Conservation (phyloP, 345 rosid species). For the Eucalyptus sideroxylon region DNA sequence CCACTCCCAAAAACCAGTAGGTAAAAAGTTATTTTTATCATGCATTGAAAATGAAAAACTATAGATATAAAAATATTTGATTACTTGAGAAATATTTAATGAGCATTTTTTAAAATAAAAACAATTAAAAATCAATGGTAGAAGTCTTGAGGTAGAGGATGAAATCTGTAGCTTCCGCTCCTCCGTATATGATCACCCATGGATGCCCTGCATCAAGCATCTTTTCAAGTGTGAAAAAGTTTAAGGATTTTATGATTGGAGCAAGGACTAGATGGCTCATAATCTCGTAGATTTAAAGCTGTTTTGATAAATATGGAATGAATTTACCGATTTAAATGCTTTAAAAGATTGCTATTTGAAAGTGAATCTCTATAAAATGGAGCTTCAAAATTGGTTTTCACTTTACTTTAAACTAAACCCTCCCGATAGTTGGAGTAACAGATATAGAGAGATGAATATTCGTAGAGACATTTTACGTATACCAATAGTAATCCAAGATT, state of each 20-base stretch:
- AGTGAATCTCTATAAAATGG: neutral
- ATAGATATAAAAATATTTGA: neutral
- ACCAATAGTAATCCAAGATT: neutral
- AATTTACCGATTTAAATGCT: no score
- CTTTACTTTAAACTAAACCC: neutral
- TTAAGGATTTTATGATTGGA: neutral
- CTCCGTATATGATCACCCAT: conserved; percentile 11
- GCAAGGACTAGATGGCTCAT: neutral
- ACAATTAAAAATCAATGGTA: no score
- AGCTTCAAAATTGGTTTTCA: neutral
- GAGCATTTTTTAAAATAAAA: neutral
- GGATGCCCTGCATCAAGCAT: conserved; percentile 10
- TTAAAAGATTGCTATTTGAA: neutral
- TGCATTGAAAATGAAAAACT: neutral
- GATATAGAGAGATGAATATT: neutral
- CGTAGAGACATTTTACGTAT: neutral
- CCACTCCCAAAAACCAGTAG: neutral
- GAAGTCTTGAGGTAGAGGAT: neutral
- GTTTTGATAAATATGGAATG: no score
- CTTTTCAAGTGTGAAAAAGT: neutral
- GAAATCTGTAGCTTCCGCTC: neutral
- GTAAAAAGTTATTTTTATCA: neutral
- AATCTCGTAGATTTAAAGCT: neutral
- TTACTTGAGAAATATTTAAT: neutral
- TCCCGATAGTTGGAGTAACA: neutral